Conservation (phyloP, 78 protist genomes). For the Dictyostelium discoideum region DNA sequence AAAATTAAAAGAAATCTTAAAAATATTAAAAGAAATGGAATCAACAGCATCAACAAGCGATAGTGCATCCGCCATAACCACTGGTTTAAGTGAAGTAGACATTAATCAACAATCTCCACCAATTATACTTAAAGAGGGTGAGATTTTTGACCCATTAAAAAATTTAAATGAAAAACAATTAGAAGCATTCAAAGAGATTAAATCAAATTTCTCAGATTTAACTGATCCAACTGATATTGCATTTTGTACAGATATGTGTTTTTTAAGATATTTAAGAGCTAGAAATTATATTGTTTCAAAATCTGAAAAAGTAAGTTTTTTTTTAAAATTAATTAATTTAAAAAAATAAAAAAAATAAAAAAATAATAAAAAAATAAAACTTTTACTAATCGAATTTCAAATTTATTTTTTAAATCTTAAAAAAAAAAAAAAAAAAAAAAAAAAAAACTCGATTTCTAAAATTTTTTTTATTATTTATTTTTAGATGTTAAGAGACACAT, state of each 20-base stretch:
- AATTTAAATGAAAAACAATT: slow-evolving; percentile 33
- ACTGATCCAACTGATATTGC: slow-evolving; percentile 57
- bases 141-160: slow-evolving; percentile 43
- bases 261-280: slow-evolving; percentile 65
- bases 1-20: neutral
- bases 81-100: neutral
- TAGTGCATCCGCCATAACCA: neutral
- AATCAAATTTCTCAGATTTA: neutral
- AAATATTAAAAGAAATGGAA: neutral
- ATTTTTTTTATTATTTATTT: neutral
- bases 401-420: too few relatives aligned
- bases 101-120: neutral
- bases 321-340: too few relatives aligned
- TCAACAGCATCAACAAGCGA: neutral
- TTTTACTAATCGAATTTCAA: neutral
- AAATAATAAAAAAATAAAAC: neutral
- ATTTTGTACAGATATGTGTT: slow-evolving; percentile 48
- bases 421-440: neutral
- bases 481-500: slow-evolving; percentile 32
- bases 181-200: slow-evolving; percentile 64
- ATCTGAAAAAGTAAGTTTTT: slow-evolving; percentile 42
- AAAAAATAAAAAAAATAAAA: neutral
- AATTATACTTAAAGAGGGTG: neutral
- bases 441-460: neutral
- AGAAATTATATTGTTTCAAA: slow-evolving; percentile 57